Evolutionary conservation across 2,329 filamentous ascomycete genomes (phyloP).

Genomic region (Polychaeton citri): DNA sequence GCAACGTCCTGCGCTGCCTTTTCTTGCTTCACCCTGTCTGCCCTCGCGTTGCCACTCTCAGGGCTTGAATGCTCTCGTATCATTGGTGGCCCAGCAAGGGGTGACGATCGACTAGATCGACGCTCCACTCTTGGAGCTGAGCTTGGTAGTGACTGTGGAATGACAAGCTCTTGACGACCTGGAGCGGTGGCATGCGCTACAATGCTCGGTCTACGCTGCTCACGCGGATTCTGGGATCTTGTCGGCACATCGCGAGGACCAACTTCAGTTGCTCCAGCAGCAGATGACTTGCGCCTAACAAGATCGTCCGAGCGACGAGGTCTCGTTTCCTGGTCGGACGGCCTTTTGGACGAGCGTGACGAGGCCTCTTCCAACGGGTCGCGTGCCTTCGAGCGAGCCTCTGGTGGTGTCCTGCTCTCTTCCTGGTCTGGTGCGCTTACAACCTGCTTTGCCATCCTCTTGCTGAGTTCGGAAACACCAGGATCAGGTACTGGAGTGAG

Average conservation of each 20-base stretch:
- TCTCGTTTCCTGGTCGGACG: constrained; percentile 14
- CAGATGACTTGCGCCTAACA: constrained; percentile 11
- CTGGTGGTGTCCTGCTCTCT: constrained; percentile 4
- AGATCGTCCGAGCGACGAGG: constrained; percentile 8
- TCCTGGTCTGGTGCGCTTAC: constrained; percentile 13
- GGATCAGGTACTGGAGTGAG: constrained; percentile 10
- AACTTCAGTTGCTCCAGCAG: neutral
- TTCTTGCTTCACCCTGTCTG: constrained; percentile 39
- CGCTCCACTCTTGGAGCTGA: constrained; percentile 37
- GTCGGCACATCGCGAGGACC: constrained; percentile 16
- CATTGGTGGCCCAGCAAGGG: constrained; percentile 28
- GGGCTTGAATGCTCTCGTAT: constrained; percentile 30
- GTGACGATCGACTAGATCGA: constrained; percentile 40
- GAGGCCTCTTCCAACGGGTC: constrained; percentile 8
- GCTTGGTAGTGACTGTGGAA: constrained; percentile 15
- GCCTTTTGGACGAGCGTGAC: constrained; percentile 4
- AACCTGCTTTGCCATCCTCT: constrained; percentile 18
- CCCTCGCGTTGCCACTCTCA: constrained; percentile 9
- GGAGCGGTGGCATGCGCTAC: constrained; percentile 33
- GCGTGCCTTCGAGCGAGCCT: constrained; percentile 6
- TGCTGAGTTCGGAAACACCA: constrained; percentile 16
- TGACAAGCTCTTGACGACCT: constrained; percentile 23
- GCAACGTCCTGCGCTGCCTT: constrained; percentile 73
- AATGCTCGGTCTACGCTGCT: constrained; percentile 30
- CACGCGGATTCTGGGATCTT: constrained; percentile 20